These are phyloP conservation scores for Helianthus tuberosus DNA, from an alignment of 129 eudicot species.

Conservation along the genomic window DNA sequence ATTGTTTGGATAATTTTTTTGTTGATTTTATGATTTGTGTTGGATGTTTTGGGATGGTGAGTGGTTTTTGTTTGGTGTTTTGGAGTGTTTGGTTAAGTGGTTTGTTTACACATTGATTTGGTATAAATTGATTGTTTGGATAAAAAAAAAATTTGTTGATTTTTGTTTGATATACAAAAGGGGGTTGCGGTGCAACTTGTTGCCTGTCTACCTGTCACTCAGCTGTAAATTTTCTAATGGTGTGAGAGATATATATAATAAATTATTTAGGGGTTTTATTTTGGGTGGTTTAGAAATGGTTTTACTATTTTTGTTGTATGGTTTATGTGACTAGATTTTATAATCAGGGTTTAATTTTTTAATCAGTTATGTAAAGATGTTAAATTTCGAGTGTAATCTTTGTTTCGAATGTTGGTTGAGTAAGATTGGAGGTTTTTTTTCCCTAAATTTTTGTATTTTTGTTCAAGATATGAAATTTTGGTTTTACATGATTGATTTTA, in stretches of 20 bases:
- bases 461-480: background rate
- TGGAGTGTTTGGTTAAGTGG: too few species aligned
- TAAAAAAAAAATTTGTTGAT: too few species aligned
- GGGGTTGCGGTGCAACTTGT: too few species aligned
- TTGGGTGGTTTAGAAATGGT: conserved; percentile 3
- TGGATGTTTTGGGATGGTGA: background rate
- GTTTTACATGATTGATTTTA: conserved; percentile 11
- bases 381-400: background rate
- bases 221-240: too few species aligned
- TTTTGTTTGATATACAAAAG: background rate
- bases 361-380: background rate
- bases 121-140: conserved; percentile 3
- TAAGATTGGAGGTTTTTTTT: background rate
- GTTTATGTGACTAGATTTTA: conserved; percentile 8
- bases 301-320: conserved; percentile 4
- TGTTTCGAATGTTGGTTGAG: conserved; percentile 1
- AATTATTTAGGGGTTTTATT: conserved; percentile 3
- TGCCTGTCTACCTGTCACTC: too few species aligned
- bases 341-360: background rate
- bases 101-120: background rate
- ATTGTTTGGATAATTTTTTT: conserved; percentile 1
- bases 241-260: too few species aligned
- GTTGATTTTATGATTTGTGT: background rate
- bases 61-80: too few species aligned
- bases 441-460: background rate